Evolutionary conservation across 2,329 filamentous ascomycete species (phyloP), one percentile per base, ranked within the genome.

Genomic region (Lachnellula arida): DNA sequence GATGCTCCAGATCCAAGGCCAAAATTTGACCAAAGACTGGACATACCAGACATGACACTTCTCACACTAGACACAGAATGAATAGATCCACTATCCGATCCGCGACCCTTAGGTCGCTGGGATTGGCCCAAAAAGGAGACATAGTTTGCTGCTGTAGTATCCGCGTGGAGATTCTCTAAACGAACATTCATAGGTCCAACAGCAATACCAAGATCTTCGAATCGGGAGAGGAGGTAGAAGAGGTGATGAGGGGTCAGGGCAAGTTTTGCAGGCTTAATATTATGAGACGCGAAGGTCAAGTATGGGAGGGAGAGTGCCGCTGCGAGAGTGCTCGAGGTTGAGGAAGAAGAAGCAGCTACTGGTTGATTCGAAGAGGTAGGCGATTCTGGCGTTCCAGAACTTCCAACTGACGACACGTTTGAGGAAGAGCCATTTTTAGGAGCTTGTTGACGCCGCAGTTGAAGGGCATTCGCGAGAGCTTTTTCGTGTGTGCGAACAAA

Each of bases 401-500:
- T 53, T 77, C 68, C 75, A 51, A 79, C 74, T 54, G 82, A 76
- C 28, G 81, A 82, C 50, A 84, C 79, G 68, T 82, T 86, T 66
- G 86, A 82, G 12, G 87, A 85, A 54, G 83, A 75, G 63, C 81
- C 82, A 84, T 92, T 85, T 67, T 86, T 87, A 60, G 82, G 77
- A 42, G 79, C 76, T 60, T 83, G 81, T 67, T 89, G 86, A 66
- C 89, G 85, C 72, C 87, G 87, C 66, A 95, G 81, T 73, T 97
- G 93, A 60, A 97, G 79, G 67, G 93, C 93, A 77, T 97, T 97
- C 70, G 94, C 94, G 61, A 99, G 83, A 39, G 92, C 93, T 76
- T 96, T 96, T 75, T 99, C 94, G 78, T 99, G 91, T 54, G 91
- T 96, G 61, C 92, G 91, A 75, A 99, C 91, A 75, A 96, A 97